Conservation (phyloP, 208 protist genomes). For the Leishmania guyanensis region DNA sequence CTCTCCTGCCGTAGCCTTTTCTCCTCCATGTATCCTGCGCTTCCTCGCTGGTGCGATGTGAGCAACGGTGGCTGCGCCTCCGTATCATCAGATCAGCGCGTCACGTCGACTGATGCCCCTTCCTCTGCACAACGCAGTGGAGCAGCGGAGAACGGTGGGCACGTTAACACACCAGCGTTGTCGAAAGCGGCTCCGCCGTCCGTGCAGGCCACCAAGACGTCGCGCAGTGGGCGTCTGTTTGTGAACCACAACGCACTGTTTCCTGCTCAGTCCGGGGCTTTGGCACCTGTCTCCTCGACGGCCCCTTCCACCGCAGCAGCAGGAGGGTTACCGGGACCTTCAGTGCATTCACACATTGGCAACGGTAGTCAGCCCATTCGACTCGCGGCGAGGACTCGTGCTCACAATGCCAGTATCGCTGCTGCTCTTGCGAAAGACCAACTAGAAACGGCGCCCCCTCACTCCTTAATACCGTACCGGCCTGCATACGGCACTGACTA, state of each 20-base stretch:
- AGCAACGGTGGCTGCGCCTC: neutral
- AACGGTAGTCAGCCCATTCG: neutral
- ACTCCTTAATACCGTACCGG: neutral
- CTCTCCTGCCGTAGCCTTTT: neutral
- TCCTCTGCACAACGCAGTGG: neutral
- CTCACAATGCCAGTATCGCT: neutral
- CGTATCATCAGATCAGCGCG: slow-evolving; percentile 5
- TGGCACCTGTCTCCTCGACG: neutral
- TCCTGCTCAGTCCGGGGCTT: neutral
- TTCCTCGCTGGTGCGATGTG: slow-evolving; percentile 19
- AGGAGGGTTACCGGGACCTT: neutral
- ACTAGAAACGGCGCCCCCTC: neutral
- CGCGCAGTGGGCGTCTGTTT: slow-evolving; percentile 18
- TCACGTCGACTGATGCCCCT: neutral
- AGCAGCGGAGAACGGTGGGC: neutral
- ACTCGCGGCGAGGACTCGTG: neutral
- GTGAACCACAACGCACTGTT: slow-evolving; percentile 24
- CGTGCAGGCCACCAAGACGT: slow-evolving; percentile 5
- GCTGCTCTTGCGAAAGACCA: neutral
- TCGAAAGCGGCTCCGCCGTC: neutral
- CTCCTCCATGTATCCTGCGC: slow-evolving; percentile 21
- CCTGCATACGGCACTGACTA: slow-evolving; percentile 7
- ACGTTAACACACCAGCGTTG: slow-evolving; percentile 8
- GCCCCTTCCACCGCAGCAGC: neutral
- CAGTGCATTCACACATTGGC: neutral